Base-by-base conservation (phyloP, 2,329 filamentous ascomycete species). In the Talaromyces islandicus region DNA sequence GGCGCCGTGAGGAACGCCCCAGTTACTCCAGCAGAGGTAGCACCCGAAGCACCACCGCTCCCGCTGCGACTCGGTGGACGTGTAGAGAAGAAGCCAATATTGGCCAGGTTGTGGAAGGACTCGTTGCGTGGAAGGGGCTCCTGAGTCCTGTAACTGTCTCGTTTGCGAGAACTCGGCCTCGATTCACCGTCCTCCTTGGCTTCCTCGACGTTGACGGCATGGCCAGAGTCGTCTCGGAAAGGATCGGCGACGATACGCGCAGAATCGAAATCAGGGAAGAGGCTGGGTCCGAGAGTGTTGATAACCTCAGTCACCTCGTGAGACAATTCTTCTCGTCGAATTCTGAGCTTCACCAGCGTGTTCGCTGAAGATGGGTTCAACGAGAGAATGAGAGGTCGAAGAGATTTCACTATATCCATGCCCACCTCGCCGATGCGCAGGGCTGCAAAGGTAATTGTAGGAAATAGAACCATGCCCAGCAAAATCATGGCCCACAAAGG, bases 341-440 rank as follows among this genome's bases (percentile, higher is more conserved):
- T 78, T 60, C 91, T 87, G 56, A 99, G 83, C 67, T 88, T 88
- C 64, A 90, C 85, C 54, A 99, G 85, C 60, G 89, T 91, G 77
- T 92, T 96, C 72, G 87, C 88, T 1, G 90, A 93, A 4, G 87
- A 86, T 1, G 94, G 94, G 68, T 89, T 89, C 69, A 97, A 83
- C 65, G 90, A 94, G 35, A 97, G 81, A 52, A 96, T 80, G 10
- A 99, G 84, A 6, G 94, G 94, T 10, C 91, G 86, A 17, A 99
- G 83, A 0, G 93, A 97, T 77, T 97, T 99, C 78, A 94, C 80
- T 59, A 99, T 97, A 71, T 99, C 94, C 92, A 99, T 97, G 57
- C 93, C 94, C n/a, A 96, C 88, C 77, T 99, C 94, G 53, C 94
- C 94, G 66, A 97, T 96, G 11, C 94, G 88, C 57, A 99, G 86